These are phyloP conservation scores for Galerina marginata DNA, from an alignment of 768 basidiomycete genomes.

Conservation along the genomic window DNA sequence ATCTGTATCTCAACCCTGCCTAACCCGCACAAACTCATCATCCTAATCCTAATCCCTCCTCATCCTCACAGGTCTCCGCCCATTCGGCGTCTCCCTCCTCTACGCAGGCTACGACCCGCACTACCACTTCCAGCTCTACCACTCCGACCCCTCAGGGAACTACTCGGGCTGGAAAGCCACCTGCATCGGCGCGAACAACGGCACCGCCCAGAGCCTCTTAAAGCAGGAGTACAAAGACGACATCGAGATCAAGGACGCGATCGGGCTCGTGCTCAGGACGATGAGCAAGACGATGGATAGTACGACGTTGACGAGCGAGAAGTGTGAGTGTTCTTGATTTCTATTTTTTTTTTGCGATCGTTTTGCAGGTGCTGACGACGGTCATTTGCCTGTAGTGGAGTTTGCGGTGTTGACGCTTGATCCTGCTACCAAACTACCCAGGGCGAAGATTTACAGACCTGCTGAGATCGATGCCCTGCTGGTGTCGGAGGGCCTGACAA, in stretches of 20 bases:
- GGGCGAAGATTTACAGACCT: constrained; percentile 91
- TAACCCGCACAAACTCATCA: background rate
- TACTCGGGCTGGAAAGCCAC: constrained; percentile 99
- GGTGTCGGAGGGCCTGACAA: constrained; percentile 78
- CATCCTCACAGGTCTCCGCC: constrained; percentile 80
- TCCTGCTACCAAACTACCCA: constrained; percentile 73
- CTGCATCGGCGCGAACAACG: constrained; percentile 98
- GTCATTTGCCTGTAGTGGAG: too few species aligned
- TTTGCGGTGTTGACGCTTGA: constrained; percentile 94
- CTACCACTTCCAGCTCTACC: constrained; percentile 96
- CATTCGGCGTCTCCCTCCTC: constrained; percentile 95
- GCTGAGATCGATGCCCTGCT: constrained; percentile 88
- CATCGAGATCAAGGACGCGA: constrained; percentile 87
- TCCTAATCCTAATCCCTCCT: background rate
- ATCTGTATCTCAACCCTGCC: background rate
- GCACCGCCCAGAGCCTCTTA: constrained; percentile 91
- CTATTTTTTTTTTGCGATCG: too few species aligned
- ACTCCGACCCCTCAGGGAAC: constrained; percentile 97
- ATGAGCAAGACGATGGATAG: constrained; percentile 99
- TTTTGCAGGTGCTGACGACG: too few species aligned
- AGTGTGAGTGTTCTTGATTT: too few species aligned
- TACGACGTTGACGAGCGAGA: constrained; percentile 94
- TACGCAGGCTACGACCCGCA: constrained; percentile 98
- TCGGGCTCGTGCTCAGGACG: constrained; percentile 87
- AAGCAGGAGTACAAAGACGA: constrained; percentile 99